phyloP scores from a whole-genome alignment of 2,329 filamentous ascomycete species.

The Sporothrix globosa region DNA sequence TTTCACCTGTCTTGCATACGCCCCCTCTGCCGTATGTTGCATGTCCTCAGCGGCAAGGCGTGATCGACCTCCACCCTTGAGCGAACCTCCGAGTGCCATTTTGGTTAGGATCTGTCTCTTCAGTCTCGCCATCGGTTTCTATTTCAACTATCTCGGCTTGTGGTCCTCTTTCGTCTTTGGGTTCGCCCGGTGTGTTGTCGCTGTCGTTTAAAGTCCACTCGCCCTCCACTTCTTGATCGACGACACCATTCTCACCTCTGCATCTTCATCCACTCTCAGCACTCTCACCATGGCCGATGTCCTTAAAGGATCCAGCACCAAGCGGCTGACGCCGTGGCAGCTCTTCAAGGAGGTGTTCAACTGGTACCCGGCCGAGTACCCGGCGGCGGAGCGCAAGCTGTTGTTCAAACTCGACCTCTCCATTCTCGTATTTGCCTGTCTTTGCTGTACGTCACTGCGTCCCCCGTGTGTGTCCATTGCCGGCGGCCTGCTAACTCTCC shows the following conservation, averaged over 20 bases:
- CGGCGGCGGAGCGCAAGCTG: constrained; percentile 42
- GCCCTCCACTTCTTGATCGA: background rate
- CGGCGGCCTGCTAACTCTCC: background rate
- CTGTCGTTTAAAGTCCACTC: constrained; percentile 4
- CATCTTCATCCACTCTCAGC: too few relatives aligned
- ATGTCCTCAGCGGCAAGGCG: constrained; percentile 18
- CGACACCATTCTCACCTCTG: background rate
- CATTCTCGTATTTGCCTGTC: constrained; percentile 43
- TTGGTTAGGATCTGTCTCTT: background rate
- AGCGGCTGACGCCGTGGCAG: constrained; percentile 33
- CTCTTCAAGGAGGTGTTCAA: constrained; percentile 44
- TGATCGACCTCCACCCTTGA: constrained; percentile 31
- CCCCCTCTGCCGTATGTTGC: background rate
- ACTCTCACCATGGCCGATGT: background rate
- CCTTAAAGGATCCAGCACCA: background rate
- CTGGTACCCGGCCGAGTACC: constrained; percentile 44
- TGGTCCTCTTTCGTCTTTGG: background rate
- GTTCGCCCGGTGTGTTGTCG: background rate
- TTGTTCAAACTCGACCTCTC: constrained; percentile 44
- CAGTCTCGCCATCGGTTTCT: background rate
- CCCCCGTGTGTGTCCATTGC: background rate
- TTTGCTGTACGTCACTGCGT: constrained; percentile 42
- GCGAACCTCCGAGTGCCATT: background rate
- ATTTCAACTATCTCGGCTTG: background rate
- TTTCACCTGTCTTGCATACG: background rate